phyloP scores from a whole-genome alignment of 2,329 filamentous ascomycete genomes.

The Talaromyces sp. region DNA sequence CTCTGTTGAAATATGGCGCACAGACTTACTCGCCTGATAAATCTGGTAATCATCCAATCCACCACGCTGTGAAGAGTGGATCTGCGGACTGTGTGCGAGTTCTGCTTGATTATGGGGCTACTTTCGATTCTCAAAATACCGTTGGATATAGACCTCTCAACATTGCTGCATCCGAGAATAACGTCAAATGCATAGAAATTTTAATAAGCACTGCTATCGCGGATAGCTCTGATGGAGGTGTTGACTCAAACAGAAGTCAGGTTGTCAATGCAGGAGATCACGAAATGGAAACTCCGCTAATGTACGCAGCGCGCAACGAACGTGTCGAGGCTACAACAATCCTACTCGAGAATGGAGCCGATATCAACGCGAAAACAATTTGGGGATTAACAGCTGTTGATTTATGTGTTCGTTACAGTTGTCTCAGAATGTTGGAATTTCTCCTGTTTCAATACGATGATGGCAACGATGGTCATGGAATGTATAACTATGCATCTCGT shows the following conservation, averaged over 20 bases:
- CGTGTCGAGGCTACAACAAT: background rate
- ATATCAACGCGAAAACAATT: background rate
- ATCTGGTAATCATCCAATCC: background rate
- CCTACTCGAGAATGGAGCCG: background rate
- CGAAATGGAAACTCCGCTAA: background rate
- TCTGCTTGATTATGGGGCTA: background rate
- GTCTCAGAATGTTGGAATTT: background rate
- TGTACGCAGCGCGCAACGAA: background rate
- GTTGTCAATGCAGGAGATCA: background rate
- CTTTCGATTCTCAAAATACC: background rate
- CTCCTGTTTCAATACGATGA: background rate
- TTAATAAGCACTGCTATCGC: background rate
- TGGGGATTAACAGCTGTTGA: background rate
- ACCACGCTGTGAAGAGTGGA: background rate
- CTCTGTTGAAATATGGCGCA: background rate
- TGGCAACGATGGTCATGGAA: background rate
- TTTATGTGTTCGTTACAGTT: background rate
- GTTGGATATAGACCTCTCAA: background rate
- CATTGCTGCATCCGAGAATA: background rate
- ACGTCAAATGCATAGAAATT: background rate
- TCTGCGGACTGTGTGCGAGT: background rate
- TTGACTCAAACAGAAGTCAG: background rate
- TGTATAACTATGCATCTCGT: background rate
- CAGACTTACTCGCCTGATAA: background rate
- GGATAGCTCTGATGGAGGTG: background rate